A percentile compares a stretch with the other conserved stretches of the same genome.
These are phyloP conservation scores for Microstroma glucosiphilum DNA, from an alignment of 1,284 basidiomycete species.

Conservation along the genomic window DNA sequence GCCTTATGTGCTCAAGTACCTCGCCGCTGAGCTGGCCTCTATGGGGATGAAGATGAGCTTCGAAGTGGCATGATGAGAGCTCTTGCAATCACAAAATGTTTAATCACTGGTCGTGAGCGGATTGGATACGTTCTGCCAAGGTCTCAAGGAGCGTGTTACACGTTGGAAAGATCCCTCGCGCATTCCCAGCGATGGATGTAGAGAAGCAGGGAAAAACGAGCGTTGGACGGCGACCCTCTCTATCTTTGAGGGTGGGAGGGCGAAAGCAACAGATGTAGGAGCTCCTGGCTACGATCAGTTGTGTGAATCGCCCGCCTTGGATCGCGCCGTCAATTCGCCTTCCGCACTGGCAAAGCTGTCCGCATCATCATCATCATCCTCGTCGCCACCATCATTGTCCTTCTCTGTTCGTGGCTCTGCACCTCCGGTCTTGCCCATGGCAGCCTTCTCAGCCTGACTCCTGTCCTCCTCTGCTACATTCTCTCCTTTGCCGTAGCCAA, in stretches of 20 bases:
- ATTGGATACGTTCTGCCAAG: too few relatives aligned
- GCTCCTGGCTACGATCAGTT: too few relatives aligned
- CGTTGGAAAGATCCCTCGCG: too few relatives aligned
- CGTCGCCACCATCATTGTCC: background rate
- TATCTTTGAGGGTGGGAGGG: too few relatives aligned
- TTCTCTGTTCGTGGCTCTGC: background rate
- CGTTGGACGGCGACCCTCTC: too few relatives aligned
- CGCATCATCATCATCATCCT: slow-evolving; percentile 6
- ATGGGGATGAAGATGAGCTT: slow-evolving; percentile 58
- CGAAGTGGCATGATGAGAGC: slow-evolving; percentile 17
- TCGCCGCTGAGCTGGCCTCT: slow-evolving; percentile 58
- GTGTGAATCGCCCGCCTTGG: too few relatives aligned
- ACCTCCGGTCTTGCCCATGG: background rate
- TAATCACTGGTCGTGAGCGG: too few relatives aligned
- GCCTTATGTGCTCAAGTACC: slow-evolving; percentile 67
- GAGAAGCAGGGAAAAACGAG: too few relatives aligned
- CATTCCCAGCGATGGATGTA: too few relatives aligned
- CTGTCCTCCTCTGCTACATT: background rate
- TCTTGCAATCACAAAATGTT: too few relatives aligned
- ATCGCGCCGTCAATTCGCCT: background rate
- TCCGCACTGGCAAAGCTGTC: background rate
- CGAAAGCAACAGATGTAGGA: too few relatives aligned
- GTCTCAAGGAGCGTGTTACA: too few relatives aligned
- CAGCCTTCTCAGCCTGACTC: background rate
- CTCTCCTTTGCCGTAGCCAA: slow-evolving; percentile 20